Conservation (phyloP, 2,329 filamentous ascomycete species). For the Cordyceps farinosa region DNA sequence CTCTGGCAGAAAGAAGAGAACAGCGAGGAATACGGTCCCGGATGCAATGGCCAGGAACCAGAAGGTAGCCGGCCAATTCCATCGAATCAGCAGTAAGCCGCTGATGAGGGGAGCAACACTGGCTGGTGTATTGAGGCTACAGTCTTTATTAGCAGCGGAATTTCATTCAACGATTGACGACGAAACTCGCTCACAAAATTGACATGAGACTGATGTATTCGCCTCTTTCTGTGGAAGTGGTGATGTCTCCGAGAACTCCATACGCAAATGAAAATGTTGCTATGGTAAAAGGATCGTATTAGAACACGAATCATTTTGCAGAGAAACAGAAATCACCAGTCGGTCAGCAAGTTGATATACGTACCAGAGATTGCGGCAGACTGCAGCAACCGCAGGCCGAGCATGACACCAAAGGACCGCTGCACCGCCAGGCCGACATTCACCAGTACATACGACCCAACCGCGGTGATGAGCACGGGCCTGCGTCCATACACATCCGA, state of each 20-base stretch:
- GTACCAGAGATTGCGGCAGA: conserved; percentile 40
- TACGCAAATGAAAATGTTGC: conserved; percentile 49
- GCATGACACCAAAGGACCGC: conserved; percentile 37
- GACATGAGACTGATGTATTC: conserved; percentile 30
- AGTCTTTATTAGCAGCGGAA: too few relatives aligned
- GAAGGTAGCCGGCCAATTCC: conserved; percentile 4
- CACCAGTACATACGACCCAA: conserved; percentile 40
- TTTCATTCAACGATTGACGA: too few relatives aligned
- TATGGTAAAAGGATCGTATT: neutral
- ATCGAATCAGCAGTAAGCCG: neutral
- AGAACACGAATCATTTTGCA: neutral
- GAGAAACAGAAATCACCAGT: neutral
- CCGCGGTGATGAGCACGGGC: conserved; percentile 43
- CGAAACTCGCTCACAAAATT: neutral
- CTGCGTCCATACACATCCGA: conserved; percentile 44
- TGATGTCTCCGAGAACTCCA: conserved; percentile 53
- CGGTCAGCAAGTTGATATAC: neutral
- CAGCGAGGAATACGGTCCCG: neutral
- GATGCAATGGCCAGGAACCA: conserved; percentile 5
- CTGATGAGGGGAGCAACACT: conserved; percentile 9
- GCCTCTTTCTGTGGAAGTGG: conserved; percentile 51
- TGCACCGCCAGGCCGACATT: conserved; percentile 42
- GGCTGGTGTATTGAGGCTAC: conserved; percentile 1
- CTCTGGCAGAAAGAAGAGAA: neutral
- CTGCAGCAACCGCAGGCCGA: conserved; percentile 45